Evolutionary conservation across 805 yeast genomes (phyloP), one percentile per base, ranked within the genome.

Genomic region (Pichia gijzeniarum): DNA sequence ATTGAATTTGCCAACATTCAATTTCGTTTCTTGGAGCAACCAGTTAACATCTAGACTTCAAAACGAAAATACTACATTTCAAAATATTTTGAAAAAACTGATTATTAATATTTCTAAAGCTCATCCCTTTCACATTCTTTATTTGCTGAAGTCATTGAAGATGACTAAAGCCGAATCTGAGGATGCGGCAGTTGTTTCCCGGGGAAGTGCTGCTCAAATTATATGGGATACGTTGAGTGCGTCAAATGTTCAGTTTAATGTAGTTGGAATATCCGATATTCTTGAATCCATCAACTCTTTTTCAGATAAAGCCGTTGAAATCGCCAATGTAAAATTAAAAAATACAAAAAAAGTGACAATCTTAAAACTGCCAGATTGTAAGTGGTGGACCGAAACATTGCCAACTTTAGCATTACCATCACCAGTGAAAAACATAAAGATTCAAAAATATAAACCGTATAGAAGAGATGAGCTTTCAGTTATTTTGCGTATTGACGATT

Each of bases 11-110:
- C 84, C 95, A 0, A 69, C 75, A 13, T 68, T 70, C 56, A 81
- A 81, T 53, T 76, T 88, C 43, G 69, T 86, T 5, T 76, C 88
- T 0, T 90, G 97, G 96, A 70, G 82, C 32, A 81, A 83, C 48
- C 98, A 90, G 58, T 70, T 90, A 38, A 70, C 85, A 3, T 86
- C 97, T 0, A 69, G 93, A 45, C 57, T 90, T 14, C 64, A 76
- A 1, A 65, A 63, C 31, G 84, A 76, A 9, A 43, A 53, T 0
- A 59, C 72, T 1, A 33, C 55, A 0, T 89, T 88, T 54, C 95
- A 86, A 55, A 57, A 49, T 2, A 56, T 73, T 1, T 60, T 89
- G 19, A 71, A 72, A 31, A 41, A 42, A 7, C 33, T 63, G 21
- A 47, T 62, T 2, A 36, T 43, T 6, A 53, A 58, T 1, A 60